Percentiles rank a stretch among this genome's conserved stretches.
Evolutionary conservation across 768 basidiomycete genomes (phyloP).

Genomic region (Mycena galopus): DNA sequence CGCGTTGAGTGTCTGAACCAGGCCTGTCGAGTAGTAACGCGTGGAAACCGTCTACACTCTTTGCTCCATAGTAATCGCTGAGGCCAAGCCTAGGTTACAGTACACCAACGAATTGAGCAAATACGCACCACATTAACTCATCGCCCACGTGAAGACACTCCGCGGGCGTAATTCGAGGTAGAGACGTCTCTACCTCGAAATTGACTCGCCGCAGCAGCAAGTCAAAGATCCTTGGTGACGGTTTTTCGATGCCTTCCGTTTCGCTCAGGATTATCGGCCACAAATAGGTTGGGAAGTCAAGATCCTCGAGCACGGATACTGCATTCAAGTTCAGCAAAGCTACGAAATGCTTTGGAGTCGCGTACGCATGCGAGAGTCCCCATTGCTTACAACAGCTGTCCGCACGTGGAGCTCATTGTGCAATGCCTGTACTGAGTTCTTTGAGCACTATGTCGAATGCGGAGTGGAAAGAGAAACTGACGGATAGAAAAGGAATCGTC

Average conservation of each 20-base stretch:
- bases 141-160: constrained; percentile 83
- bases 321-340: constrained; percentile 11
- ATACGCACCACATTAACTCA: constrained; percentile 72
- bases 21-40: constrained; percentile 69
- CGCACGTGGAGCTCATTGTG: constrained; percentile 56
- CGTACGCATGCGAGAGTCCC: constrained; percentile 79
- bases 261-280: constrained; percentile 77
- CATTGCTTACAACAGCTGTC: constrained; percentile 79
- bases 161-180: constrained; percentile 47
- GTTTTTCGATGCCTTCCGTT: constrained; percentile 79
- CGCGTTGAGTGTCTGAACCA: constrained; percentile 60
- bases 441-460: neutral
- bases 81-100: neutral
- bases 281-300: constrained; percentile 64
- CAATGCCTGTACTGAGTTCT: constrained; percentile 58
- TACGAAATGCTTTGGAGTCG: constrained; percentile 9
- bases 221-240: constrained; percentile 68
- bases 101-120: neutral
- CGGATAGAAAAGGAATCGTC: constrained; percentile 64
- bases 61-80: constrained; percentile 79
- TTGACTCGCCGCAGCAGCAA: constrained; percentile 46
- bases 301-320: constrained; percentile 71
- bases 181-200: constrained; percentile 29
- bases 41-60: constrained; percentile 63
- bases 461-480: constrained; percentile 44